These are phyloP conservation scores for Botrytis deweyae DNA, from an alignment of 2,329 filamentous ascomycete species.

Conservation along the genomic window DNA sequence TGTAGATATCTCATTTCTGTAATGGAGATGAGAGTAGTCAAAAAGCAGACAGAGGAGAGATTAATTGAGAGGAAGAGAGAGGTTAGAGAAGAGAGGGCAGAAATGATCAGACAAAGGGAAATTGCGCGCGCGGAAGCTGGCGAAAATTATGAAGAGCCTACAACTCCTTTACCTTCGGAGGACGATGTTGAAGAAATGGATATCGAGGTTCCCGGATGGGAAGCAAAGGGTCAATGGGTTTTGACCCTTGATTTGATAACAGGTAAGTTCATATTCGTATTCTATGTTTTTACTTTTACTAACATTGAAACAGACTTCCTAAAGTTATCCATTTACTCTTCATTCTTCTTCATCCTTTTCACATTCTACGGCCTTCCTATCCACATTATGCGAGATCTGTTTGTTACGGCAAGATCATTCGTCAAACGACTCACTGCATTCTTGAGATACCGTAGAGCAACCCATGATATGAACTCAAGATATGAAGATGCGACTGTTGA, in stretches of 20 bases:
- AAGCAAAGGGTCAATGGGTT: slow-evolving; percentile 90
- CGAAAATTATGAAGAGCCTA: slow-evolving; percentile 31
- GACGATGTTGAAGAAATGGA: slow-evolving; percentile 90
- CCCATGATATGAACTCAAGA: slow-evolving; percentile 85
- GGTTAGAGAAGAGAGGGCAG: slow-evolving; percentile 58
- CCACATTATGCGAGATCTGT: slow-evolving; percentile 93
- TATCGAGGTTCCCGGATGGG: slow-evolving; percentile 93
- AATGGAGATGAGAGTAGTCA: slow-evolving; percentile 72
- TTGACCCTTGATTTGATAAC: slow-evolving; percentile 83
- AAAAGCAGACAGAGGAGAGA: slow-evolving; percentile 69
- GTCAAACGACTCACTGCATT: slow-evolving; percentile 86
- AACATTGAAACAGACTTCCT: slow-evolving; percentile 66
- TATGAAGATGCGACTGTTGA: slow-evolving; percentile 89
- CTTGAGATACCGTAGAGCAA: slow-evolving; percentile 84
- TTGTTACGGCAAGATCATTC: slow-evolving; percentile 91
- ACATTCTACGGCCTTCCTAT: slow-evolving; percentile 94
- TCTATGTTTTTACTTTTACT: slow-evolving; percentile 8
- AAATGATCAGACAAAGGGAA: slow-evolving; percentile 44
- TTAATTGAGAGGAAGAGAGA: slow-evolving; percentile 67
- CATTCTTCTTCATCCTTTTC: slow-evolving; percentile 91
- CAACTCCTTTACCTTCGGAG: slow-evolving; percentile 57
- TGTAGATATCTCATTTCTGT: slow-evolving; percentile 77
- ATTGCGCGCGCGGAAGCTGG: slow-evolving; percentile 41
- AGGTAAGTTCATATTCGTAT: slow-evolving; percentile 50
- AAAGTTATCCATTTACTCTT: slow-evolving; percentile 83